These are phyloP conservation scores for Alternaria tenuissima DNA, from an alignment of 2,329 filamentous ascomycete species.

Conservation along the genomic window DNA sequence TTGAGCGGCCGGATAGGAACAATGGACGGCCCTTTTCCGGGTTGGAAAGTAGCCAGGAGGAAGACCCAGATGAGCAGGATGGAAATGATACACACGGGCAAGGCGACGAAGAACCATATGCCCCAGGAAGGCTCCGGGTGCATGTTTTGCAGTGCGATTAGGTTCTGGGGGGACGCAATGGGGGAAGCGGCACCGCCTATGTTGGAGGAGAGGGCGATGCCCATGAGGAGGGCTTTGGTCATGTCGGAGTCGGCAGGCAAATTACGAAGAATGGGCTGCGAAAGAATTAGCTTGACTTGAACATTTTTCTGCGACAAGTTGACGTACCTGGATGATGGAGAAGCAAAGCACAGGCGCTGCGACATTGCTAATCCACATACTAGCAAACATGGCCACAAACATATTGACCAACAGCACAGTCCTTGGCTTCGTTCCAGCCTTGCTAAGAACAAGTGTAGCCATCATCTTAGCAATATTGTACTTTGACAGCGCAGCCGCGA, in stretches of 20 bases:
- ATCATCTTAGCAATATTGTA: constrained; percentile 98
- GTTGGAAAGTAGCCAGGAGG: constrained; percentile 84
- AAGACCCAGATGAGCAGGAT: constrained; percentile 89
- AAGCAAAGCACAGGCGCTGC: constrained; percentile 96
- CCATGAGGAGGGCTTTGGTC: constrained; percentile 93
- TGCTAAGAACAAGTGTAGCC: constrained; percentile 94
- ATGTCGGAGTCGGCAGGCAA: constrained; percentile 89
- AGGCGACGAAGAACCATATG: constrained; percentile 94
- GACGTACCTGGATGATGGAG: constrained; percentile 86
- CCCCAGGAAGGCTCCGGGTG: constrained; percentile 89
- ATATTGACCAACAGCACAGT: constrained; percentile 96
- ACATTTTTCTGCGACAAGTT: fast-evolving
- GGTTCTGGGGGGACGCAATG: constrained; percentile 96
- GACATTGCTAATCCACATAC: constrained; percentile 99
- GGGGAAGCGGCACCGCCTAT: constrained; percentile 96
- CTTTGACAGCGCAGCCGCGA: constrained; percentile 93
- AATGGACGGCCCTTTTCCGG: constrained; percentile 84
- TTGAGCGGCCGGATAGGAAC: constrained; percentile 89
- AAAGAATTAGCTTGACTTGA: constrained; percentile 12
- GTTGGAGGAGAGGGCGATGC: constrained; percentile 93
- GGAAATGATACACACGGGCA: constrained; percentile 90
- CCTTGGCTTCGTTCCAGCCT: constrained; percentile 88
- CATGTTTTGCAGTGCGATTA: constrained; percentile 97
- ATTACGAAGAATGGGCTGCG: constrained; percentile 92
- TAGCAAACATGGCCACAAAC: constrained; percentile 97